Evolutionary conservation across 305 asterid genomes (phyloP).

Genomic region (Vinca major): DNA sequence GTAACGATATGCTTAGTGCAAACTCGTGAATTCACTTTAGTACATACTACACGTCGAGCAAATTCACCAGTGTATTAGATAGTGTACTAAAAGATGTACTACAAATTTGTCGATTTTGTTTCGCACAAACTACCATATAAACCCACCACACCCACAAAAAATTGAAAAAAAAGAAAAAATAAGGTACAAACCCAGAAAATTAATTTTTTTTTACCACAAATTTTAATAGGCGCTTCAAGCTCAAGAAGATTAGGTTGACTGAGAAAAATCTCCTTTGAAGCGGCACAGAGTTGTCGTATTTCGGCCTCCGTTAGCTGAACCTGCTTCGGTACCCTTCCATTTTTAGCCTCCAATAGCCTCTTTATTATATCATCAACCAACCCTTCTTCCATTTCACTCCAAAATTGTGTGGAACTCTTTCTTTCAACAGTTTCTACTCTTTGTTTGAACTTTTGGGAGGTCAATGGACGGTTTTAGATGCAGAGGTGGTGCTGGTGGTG

Average conservation of each 20-base stretch:
- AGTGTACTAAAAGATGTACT: too few species aligned
- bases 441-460: background rate
- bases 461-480: conserved; percentile 12
- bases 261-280: conserved; percentile 29
- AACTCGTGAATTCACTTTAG: too few species aligned
- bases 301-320: conserved; percentile 32
- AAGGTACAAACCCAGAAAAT: too few species aligned
- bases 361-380: conserved; percentile 30
- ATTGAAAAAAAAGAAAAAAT: background rate
- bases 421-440: background rate
- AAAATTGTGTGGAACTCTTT: background rate
- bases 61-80: too few species aligned
- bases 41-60: too few species aligned
- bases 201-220: conserved; percentile 24
- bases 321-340: conserved; percentile 29
- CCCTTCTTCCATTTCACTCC: conserved; percentile 22
- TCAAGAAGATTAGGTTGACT: conserved; percentile 36
- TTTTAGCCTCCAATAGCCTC: conserved; percentile 28
- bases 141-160: background rate
- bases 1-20: too few species aligned
- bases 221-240: conserved; percentile 37
- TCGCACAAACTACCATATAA: background rate
- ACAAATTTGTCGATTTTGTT: too few species aligned
- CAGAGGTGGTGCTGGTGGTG: background rate
- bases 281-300: conserved; percentile 27